Percentiles rank a stretch among this genome's conserved stretches.
Evolutionary conservation across 2,329 filamentous ascomycete genomes (phyloP).

Genomic region (Cercospora zeina): DNA sequence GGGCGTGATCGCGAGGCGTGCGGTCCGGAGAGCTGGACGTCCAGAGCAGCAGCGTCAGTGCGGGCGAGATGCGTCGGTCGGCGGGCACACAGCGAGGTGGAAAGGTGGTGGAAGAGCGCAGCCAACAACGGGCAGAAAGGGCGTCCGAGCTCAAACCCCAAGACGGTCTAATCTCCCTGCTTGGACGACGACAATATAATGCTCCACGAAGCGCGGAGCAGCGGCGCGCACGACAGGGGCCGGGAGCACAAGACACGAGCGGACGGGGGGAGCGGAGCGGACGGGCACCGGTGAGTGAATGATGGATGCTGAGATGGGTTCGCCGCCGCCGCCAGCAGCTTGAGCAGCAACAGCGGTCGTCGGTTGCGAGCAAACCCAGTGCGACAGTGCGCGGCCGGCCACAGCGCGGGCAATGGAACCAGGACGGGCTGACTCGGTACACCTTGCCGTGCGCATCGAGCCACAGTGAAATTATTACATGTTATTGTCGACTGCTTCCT

Average conservation of each 20-base stretch:
- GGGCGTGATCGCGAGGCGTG: constrained; percentile 17
- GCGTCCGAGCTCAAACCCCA: constrained; percentile 11
- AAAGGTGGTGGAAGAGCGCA: constrained; percentile 11
- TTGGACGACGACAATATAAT: constrained; percentile 7
- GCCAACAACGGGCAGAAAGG: constrained; percentile 4
- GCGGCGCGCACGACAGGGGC: neutral
- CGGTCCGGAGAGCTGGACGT: constrained; percentile 8
- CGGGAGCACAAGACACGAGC: neutral
- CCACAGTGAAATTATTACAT: constrained; percentile 3
- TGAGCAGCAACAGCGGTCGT: neutral
- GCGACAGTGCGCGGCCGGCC: constrained; percentile 14
- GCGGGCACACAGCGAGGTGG: constrained; percentile 6
- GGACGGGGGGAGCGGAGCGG: neutral
- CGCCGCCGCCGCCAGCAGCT: neutral
- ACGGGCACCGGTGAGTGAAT: constrained; percentile 2
- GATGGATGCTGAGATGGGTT: neutral
- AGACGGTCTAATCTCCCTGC: constrained; percentile 14
- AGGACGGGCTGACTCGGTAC: constrained; percentile 21
- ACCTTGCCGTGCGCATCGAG: constrained; percentile 8
- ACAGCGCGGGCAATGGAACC: neutral
- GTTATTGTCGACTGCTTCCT: neutral
- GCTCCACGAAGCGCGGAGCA: neutral
- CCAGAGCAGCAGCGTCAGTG: constrained; percentile 11
- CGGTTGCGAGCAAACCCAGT: constrained; percentile 17
- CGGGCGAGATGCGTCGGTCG: constrained; percentile 2